These are phyloP conservation scores for Phlyctochytrium bullatum DNA, from an alignment of 192 early-diverging fungal species.

Conservation along the genomic window DNA sequence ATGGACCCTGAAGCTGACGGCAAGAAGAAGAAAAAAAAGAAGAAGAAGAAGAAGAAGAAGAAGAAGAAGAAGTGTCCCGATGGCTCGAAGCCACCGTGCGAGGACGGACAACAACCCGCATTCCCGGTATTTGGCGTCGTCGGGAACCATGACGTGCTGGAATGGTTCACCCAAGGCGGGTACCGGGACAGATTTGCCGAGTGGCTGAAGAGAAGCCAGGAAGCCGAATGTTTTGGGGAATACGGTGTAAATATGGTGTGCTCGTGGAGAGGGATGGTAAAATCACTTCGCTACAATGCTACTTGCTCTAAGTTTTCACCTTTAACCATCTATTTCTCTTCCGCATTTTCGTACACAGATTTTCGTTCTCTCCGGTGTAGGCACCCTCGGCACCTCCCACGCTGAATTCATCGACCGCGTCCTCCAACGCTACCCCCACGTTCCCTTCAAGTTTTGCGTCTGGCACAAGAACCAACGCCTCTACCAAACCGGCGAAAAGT, in stretches of 20 bases:
- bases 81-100: background rate
- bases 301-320: too few relatives aligned
- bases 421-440: slow-evolving; percentile 16
- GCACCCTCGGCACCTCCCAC: slow-evolving; percentile 33
- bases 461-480: slow-evolving; percentile 46
- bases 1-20: background rate
- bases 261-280: slow-evolving; percentile 23
- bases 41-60: background rate
- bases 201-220: background rate
- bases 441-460: slow-evolving; percentile 36
- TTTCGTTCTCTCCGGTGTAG: slow-evolving; percentile 34
- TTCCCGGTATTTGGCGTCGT: slow-evolving; percentile 23
- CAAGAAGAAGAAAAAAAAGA: background rate
- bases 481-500: slow-evolving; percentile 38
- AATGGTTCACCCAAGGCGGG: slow-evolving; percentile 29
- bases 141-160: slow-evolving; percentile 41
- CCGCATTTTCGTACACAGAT: slow-evolving; percentile 6
- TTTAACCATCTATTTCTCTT: background rate
- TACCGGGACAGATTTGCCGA: slow-evolving; percentile 29
- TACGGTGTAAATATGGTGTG: slow-evolving; percentile 34
- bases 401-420: slow-evolving; percentile 20
- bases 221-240: slow-evolving; percentile 34
- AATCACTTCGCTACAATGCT: too few relatives aligned
- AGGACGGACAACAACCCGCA: too few relatives aligned
- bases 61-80: slow-evolving; percentile 1